Conservation (phyloP, 208 protist species). For the Leishmania arabica region DNA sequence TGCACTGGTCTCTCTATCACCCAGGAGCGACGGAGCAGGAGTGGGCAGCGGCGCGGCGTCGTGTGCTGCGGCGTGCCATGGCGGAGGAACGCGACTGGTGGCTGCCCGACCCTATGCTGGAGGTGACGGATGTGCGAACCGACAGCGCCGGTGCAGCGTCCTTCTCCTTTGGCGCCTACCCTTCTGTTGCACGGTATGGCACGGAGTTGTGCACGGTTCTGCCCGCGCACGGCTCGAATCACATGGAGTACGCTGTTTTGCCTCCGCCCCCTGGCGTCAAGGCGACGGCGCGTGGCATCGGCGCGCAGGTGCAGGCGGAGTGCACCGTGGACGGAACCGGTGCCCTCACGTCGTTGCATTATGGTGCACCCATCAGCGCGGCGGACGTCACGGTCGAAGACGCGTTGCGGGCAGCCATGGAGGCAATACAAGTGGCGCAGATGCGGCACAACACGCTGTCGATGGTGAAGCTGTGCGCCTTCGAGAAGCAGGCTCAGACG, state of each 20-base stretch:
- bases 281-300: background rate
- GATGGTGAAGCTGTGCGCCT: conserved; percentile 53
- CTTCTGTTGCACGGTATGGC: conserved; percentile 70
- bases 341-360: conserved; percentile 45
- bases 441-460: conserved; percentile 71
- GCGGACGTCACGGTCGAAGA: conserved; percentile 54
- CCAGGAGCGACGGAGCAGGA: conserved; percentile 74
- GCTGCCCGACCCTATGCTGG: conserved; percentile 75
- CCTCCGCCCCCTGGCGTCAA: conserved; percentile 20
- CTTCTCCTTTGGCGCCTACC: conserved; percentile 39
- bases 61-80: conserved; percentile 64
- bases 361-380: conserved; percentile 31
- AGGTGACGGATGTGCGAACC: conserved; percentile 52
- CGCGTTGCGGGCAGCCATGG: conserved; percentile 51
- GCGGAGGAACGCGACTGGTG: conserved; percentile 81
- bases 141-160: conserved; percentile 38
- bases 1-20: conserved; percentile 81
- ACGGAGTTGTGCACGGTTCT: conserved; percentile 66
- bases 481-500: conserved; percentile 74
- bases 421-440: conserved; percentile 65
- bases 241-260: conserved; percentile 21
- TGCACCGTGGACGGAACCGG: conserved; percentile 80
- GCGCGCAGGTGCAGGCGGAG: conserved; percentile 35
- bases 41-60: conserved; percentile 72
- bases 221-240: conserved; percentile 40